Percentiles rank a stretch among this genome's conserved stretches.
Evolutionary conservation across 306 rosid species (phyloP).

Genomic region (Ceratonia siliqua): DNA sequence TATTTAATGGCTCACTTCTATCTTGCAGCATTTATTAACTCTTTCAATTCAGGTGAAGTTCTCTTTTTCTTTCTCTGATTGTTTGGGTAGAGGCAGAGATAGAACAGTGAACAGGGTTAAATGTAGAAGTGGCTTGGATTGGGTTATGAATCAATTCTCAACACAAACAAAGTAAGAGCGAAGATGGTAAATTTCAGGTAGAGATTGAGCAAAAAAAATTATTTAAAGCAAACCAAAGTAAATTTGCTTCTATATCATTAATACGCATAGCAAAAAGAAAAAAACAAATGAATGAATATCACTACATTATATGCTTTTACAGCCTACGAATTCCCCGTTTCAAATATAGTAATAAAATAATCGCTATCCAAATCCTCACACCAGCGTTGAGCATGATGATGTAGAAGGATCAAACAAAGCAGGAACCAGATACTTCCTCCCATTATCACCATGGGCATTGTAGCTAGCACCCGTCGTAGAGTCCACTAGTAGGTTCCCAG

Average conservation of each 20-base stretch:
- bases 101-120: too few species aligned
- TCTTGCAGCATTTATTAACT: too few species aligned
- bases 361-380: constrained; percentile 23
- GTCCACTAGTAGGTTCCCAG: constrained; percentile 59
- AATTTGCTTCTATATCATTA: constrained; percentile 32
- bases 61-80: too few species aligned
- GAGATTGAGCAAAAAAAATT: not conserved
- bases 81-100: too few species aligned
- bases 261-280: constrained; percentile 2
- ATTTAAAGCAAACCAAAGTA: constrained; percentile 38
- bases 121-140: too few species aligned
- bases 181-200: too few species aligned
- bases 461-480: constrained; percentile 63
- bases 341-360: not conserved
- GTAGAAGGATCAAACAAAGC: constrained; percentile 65
- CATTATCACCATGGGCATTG: constrained; percentile 61
- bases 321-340: not conserved
- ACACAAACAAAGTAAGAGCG: too few species aligned
- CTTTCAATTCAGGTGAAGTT: too few species aligned
- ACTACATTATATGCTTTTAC: constrained; percentile 10
- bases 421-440: constrained; percentile 67
- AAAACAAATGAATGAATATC: constrained; percentile 42
- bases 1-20: too few species aligned
- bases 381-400: constrained; percentile 57
- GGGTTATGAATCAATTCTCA: too few species aligned